A percentile compares a stretch with the other conserved stretches of the same genome.
These are phyloP conservation scores for Dactylellina cionopaga DNA, from an alignment of 2,329 filamentous ascomycete genomes.

Conservation along the genomic window DNA sequence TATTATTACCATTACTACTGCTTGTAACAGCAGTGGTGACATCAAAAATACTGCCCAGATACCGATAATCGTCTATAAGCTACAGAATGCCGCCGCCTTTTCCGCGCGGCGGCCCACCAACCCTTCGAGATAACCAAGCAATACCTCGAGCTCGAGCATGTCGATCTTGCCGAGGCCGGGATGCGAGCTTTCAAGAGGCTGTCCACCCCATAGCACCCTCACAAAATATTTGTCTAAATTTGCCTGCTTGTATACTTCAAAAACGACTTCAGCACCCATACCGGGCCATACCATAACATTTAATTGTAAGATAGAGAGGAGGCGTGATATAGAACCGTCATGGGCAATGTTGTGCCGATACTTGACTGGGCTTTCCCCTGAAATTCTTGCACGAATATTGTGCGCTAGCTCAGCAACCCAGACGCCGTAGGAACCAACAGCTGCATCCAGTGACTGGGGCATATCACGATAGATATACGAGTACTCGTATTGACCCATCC, in stretches of 20 bases:
- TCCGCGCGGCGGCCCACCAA: constrained; percentile 67
- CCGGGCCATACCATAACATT: constrained; percentile 85
- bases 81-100: constrained; percentile 15
- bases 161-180: constrained; percentile 71
- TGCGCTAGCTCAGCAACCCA: constrained; percentile 77
- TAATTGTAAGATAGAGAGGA: constrained; percentile 76
- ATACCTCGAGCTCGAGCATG: constrained; percentile 73
- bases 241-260: constrained; percentile 73
- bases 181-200: constrained; percentile 72
- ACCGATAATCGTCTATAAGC: too few species aligned
- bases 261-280: constrained; percentile 81
- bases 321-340: constrained; percentile 75
- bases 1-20: too few species aligned
- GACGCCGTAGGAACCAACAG: constrained; percentile 73
- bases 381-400: constrained; percentile 69
- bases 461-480: constrained; percentile 78
- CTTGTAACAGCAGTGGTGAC: too few species aligned
- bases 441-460: constrained; percentile 70
- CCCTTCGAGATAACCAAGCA: constrained; percentile 77
- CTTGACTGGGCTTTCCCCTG: constrained; percentile 61
- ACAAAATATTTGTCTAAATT: constrained; percentile 65
- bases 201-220: constrained; percentile 76
- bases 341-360: constrained; percentile 84
- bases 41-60: too few species aligned
- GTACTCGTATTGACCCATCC: constrained; percentile 83